Conservation (phyloP, 305 asterid species). For the Galium porrigens region DNA sequence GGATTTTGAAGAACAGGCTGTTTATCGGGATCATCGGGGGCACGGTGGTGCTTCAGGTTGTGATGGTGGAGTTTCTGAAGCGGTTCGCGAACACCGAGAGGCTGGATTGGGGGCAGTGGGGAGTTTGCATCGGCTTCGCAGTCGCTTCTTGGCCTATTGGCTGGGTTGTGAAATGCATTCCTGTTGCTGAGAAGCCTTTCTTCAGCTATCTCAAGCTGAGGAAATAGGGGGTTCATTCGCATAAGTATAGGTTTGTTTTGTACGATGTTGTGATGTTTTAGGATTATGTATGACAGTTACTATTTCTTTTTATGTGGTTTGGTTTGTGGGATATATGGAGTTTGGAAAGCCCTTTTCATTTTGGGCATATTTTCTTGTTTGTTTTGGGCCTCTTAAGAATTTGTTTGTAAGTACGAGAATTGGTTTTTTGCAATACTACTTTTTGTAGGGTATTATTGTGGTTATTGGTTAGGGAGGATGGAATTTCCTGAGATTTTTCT, state of each 20-base stretch:
- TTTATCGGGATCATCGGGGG: conserved; percentile 40
- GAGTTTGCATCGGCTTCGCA: conserved; percentile 37
- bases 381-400: not conserved
- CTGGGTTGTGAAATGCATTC: conserved; percentile 37
- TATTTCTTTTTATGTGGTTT: not conserved
- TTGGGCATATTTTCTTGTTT: not conserved
- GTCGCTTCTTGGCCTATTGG: conserved; percentile 53
- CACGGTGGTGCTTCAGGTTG: conserved; percentile 39
- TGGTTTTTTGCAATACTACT: not conserved
- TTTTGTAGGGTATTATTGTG: not conserved
- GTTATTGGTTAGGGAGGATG: not conserved
- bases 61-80: conserved; percentile 54
- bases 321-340: not conserved
- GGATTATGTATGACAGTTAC: no score
- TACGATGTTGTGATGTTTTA: not conserved
- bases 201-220: conserved; percentile 19
- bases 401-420: not conserved
- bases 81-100: conserved; percentile 54
- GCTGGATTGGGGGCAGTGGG: conserved; percentile 56
- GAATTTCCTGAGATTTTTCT: not conserved
- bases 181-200: conserved; percentile 36
- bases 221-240: not conserved
- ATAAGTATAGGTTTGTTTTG: not conserved
- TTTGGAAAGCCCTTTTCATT: not conserved
- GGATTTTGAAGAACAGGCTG: conserved; percentile 34